Evolutionary conservation across 352 stramenopile genomes (phyloP), one percentile per base, ranked within the genome.

Genomic region (Pythium oligandrum): DNA sequence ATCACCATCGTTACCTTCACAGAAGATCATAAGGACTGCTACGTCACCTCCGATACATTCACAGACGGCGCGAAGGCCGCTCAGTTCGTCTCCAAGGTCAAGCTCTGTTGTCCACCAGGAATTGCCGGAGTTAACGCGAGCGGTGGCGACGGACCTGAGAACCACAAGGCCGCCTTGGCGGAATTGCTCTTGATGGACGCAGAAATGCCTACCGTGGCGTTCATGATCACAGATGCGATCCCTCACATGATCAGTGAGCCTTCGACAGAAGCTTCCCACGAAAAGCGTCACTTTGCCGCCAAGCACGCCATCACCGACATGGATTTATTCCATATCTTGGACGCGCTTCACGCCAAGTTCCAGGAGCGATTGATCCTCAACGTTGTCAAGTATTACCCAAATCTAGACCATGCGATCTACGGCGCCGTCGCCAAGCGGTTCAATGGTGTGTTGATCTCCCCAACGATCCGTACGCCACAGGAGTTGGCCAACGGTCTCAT

Each of bases 1-100:
- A 71, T 89, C 59, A 89, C 78, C 32, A 72, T 86, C 64, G 74
- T 89, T 71, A 89, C 78, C 4, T 89, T 87, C 59, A 89, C 75
- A 0, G 78, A 86, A 55, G 58, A 62, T 48, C 39, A 49, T 11
- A 59, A 61, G 17, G 75, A 73, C 40, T 89, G 75, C 56, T 89
- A 70, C 61, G 64, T 86, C 47, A 84, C 78, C 37, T 73, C 66
- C 53, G 53, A 86, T 59, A 81, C 66, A 51, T 89, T 89, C 70
- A 70, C 65, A 2, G 61, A 85, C n/a, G 78, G 75, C 35, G 53
- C 55, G 0, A 61, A 71, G 31, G 78, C 78, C 17, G 62, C 51
- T 4, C 11, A 35, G 31, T 88, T 81, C 51, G 72, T 84, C 48
- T 45, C 55, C 3, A 62, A 51, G 0, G 70, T 86, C 48, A 43